Evolutionary conservation across 2,329 filamentous ascomycete genomes (phyloP), one percentile per base, ranked within the genome.

Genomic region (Exophiala sp.): DNA sequence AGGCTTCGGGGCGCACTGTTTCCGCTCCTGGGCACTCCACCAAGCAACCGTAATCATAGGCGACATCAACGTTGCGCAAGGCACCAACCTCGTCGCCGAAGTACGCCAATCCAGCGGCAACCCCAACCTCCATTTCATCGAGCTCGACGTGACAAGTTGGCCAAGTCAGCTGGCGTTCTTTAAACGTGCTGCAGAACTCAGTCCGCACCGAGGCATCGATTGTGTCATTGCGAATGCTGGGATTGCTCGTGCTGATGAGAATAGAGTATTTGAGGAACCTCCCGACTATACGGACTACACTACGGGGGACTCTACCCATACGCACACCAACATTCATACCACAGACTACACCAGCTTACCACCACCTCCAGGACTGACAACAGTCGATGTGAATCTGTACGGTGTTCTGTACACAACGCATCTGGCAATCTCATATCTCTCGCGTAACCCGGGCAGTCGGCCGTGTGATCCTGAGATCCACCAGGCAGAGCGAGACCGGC

Each of bases 161-260:
- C 68, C 79, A 37, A 78, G 76, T 4, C 82, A 86, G 61, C 77
- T 81, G 39, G 68, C 73, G 22, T 71, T 86, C 46, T 87, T 86
- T 71, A 76, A 78, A 38, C 66, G 73, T 46, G 81, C 81, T 2
- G 68, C 72, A 30, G 68, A 69, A 45, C 66, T 78, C 47, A 81
- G 78, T 52, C 73, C 72, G 0, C 71, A 76, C 43, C 73, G 74
- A 13, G 73, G 74, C 10, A 75, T 85, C 55, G 80, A 85, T 64
- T 70, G 74, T 16, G 81, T 85, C 3, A 79, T 85, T 39, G 80
- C 82, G 53, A 85, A 84, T 61, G 83, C 83, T 0, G 83, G 83
- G 40, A 77, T 85, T 57, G 70, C 73, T 35, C 72, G 74, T 30
- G 62, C 63, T 24, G 43, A 64, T 24, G 60, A 63, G 22, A 58